Percentiles rank a stretch among this genome's conserved stretches.
phyloP scores from a whole-genome alignment of 2,329 filamentous ascomycete genomes.

The Diaporthe longicolla region DNA sequence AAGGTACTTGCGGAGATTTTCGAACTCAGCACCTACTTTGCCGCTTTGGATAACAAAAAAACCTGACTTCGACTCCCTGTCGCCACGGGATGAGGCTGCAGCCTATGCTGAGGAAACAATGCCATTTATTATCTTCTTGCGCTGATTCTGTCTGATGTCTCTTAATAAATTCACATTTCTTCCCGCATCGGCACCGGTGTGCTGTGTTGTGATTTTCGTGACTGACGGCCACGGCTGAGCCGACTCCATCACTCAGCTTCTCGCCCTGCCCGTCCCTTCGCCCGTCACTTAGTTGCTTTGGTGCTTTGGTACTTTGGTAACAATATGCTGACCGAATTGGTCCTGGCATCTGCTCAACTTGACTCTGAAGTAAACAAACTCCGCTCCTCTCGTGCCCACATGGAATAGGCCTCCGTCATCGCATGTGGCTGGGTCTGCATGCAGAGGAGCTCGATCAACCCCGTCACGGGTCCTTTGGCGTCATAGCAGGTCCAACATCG shows the following conservation, averaged over 20 bases:
- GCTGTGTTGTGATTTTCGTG: neutral
- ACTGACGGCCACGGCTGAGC: neutral
- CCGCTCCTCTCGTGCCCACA: neutral
- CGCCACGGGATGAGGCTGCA: slow-evolving; percentile 16
- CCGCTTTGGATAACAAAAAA: slow-evolving; percentile 39
- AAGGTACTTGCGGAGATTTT: slow-evolving; percentile 36
- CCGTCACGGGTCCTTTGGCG: neutral
- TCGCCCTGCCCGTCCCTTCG: neutral
- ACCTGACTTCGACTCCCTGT: slow-evolving; percentile 33
- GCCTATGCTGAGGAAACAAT: slow-evolving; percentile 13
- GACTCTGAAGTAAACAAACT: neutral
- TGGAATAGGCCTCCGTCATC: neutral
- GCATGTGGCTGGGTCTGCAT: slow-evolving; percentile 5
- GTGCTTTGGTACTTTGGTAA: neutral
- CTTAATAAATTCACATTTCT: neutral
- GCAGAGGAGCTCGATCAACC: neutral
- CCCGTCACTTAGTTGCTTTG: neutral
- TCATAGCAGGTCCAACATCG: slow-evolving; percentile 1
- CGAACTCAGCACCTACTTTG: slow-evolving; percentile 31
- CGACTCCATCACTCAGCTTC: neutral
- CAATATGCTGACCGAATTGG: neutral
- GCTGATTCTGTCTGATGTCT: neutral
- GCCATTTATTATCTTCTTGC: neutral
- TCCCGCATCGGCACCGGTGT: neutral
- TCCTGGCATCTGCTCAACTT: neutral